Evolutionary conservation across 805 yeast species (phyloP), one percentile per base, ranked within the genome.

Genomic region (Ogataea saltuana): DNA sequence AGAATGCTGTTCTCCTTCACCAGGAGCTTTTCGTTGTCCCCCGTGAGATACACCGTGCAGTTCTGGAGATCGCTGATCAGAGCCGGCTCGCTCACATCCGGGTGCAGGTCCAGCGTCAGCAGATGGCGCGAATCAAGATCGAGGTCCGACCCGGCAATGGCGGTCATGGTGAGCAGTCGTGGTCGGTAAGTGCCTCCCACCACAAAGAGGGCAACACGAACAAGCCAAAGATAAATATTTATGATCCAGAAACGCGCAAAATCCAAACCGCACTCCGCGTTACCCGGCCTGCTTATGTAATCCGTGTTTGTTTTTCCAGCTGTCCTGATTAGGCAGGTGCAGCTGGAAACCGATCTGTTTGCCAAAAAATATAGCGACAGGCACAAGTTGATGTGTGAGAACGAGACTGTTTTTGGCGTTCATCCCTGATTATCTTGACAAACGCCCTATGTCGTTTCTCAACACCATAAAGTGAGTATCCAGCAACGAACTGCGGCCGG

Each of bases 361-460:
- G 31, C 16, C n/a, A n/a, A n/a, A n/a, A n/a, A n/a, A n/a, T n/a
- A n/a, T n/a, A n/a, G n/a, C n/a, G n/a, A n/a, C n/a, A n/a, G n/a
- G n/a, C n/a, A n/a, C n/a, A n/a, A n/a, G n/a, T n/a, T n/a, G n/a
- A n/a, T n/a, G n/a, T n/a, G n/a, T n/a, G n/a, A n/a, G n/a, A n/a
- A n/a, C n/a, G n/a, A n/a, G n/a, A n/a, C n/a, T n/a, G n/a, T n/a
- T n/a, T n/a, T n/a, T n/a, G n/a, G n/a, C n/a, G n/a, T n/a, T 22
- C 10, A 7, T 22, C 25, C 25, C 7, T 6, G 25, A 22, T 7
- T 22, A 22, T 22, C 6, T 22, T 6, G 9, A 25, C 28, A 12
- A 13, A 3, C 27, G n/a, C n/a, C 32, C 13, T 12, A 69, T 67
- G 72, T 69, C 74, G 6, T 69, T 70, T 41, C 62, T 70, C 44